Conservation (phyloP, 2,329 filamentous ascomycete species). For the Tolypocladium nubicola region DNA sequence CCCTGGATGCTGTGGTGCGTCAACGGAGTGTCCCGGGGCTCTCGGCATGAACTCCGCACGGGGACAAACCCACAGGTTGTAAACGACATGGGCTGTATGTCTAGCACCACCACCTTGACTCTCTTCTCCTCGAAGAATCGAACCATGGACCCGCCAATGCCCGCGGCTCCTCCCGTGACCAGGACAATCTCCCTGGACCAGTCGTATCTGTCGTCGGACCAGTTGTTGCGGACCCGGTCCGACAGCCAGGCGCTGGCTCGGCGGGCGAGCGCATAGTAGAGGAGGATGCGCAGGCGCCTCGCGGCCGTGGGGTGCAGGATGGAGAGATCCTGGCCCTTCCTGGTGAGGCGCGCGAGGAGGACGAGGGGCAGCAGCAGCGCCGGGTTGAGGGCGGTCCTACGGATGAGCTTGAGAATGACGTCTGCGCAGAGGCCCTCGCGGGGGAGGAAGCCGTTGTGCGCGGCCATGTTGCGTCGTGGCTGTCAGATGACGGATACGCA, state of each 20-base stretch:
- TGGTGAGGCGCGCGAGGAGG: constrained; percentile 53
- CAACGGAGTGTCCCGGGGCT: background rate
- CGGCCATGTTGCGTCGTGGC: constrained; percentile 15
- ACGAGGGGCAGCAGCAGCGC: constrained; percentile 52
- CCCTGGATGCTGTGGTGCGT: constrained; percentile 28
- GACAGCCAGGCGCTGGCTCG: constrained; percentile 19
- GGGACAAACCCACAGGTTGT: constrained; percentile 28
- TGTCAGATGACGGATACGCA: background rate
- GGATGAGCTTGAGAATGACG: constrained; percentile 45
- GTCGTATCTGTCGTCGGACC: constrained; percentile 36
- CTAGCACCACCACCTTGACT: constrained; percentile 60
- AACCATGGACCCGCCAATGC: constrained; percentile 60
- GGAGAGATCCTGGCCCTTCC: constrained; percentile 43
- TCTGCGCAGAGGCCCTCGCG: constrained; percentile 51
- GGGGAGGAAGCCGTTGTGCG: constrained; percentile 41
- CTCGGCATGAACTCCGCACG: background rate
- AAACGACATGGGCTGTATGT: constrained; percentile 53
- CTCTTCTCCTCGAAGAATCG: constrained; percentile 52
- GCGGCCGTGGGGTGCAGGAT: constrained; percentile 41
- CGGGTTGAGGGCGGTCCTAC: constrained; percentile 54
- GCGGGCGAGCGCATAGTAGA: constrained; percentile 18
- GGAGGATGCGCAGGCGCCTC: constrained; percentile 31
- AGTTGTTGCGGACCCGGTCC: constrained; percentile 23
- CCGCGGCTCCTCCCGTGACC: constrained; percentile 64
- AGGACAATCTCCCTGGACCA: constrained; percentile 63